A percentile compares a stretch with the other conserved stretches of the same genome.
phyloP scores from a whole-genome alignment of 257 asterid species.

The Schizonepeta tenuifolia region DNA sequence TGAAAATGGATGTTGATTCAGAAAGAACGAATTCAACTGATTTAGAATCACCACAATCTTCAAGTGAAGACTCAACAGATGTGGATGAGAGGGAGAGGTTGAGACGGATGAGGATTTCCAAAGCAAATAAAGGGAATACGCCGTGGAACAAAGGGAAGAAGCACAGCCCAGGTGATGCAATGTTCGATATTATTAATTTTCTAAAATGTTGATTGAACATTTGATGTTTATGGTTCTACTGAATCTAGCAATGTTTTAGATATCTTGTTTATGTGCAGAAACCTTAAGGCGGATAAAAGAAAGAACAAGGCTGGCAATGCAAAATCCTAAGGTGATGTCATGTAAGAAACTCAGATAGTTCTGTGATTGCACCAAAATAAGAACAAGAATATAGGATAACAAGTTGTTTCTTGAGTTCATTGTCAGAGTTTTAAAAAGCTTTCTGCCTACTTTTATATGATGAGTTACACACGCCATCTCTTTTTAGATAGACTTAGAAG shows the following conservation, averaged over 20 bases:
- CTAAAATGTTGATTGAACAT: not conserved
- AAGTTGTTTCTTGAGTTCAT: slow-evolving; percentile 19
- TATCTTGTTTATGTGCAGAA: slow-evolving; percentile 55
- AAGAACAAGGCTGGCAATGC: slow-evolving; percentile 93
- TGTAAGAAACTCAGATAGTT: slow-evolving; percentile 57
- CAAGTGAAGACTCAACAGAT: slow-evolving; percentile 53
- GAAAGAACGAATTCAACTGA: slow-evolving; percentile 37
- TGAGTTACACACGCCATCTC: not conserved
- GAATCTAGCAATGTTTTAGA: slow-evolving; percentile 19
- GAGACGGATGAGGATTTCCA: slow-evolving; percentile 93
- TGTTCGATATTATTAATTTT: not conserved
- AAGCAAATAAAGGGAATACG: slow-evolving; percentile 89
- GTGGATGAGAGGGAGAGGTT: slow-evolving; percentile 69
- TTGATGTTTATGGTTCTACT: not conserved
- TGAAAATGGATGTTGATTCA: slow-evolving; percentile 50
- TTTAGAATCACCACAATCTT: slow-evolving; percentile 42
- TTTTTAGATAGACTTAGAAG: not conserved
- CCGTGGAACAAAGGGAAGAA: slow-evolving; percentile 98
- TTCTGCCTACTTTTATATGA: not conserved
- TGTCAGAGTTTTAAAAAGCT: not conserved
- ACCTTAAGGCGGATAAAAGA: slow-evolving; percentile 79
- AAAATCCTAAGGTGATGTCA: slow-evolving; percentile 99
- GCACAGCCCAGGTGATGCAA: slow-evolving; percentile 77
- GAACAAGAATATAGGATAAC: slow-evolving; percentile 28
- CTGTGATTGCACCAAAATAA: slow-evolving; percentile 14